Conservation (phyloP, 257 asterid species). For the Gentiana dahurica region DNA sequence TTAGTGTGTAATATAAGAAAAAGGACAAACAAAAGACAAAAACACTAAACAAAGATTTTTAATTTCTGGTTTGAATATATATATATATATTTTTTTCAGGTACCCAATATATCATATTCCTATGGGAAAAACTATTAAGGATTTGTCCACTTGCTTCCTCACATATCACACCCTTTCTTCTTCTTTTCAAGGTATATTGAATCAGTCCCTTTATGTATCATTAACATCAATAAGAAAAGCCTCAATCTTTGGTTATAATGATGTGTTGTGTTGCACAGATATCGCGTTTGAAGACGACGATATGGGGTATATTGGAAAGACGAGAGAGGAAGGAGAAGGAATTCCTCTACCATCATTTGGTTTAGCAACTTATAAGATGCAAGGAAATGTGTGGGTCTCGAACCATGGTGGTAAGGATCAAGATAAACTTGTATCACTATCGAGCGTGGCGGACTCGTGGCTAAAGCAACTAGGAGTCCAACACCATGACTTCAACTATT, state of each 20-base stretch:
- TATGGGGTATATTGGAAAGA: slow-evolving; percentile 9
- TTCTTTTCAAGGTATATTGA: slow-evolving; percentile 35
- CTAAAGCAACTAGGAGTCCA: slow-evolving; percentile 86
- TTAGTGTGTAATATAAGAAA: not conserved
- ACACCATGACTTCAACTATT: slow-evolving; percentile 89
- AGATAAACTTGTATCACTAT: slow-evolving; percentile 47
- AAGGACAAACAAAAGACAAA: not conserved
- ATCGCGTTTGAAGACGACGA: slow-evolving; percentile 26
- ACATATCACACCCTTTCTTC: slow-evolving; percentile 50
- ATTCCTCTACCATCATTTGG: slow-evolving; percentile 40
- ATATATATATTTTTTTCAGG: slow-evolving; percentile 34
- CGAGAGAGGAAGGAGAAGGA: slow-evolving; percentile 29
- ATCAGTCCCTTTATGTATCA: not conserved
- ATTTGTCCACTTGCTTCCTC: slow-evolving; percentile 42
- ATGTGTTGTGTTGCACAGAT: slow-evolving; percentile 13
- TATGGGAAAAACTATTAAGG: slow-evolving; percentile 38
- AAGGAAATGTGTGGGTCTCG: slow-evolving; percentile 35
- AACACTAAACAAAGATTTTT: not conserved
- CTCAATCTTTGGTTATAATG: not conserved
- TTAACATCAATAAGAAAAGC: not conserved
- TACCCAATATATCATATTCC: slow-evolving; percentile 50
- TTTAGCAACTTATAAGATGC: slow-evolving; percentile 47
- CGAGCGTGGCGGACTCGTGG: slow-evolving; percentile 89
- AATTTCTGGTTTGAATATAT: slow-evolving; percentile 9
- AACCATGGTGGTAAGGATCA: slow-evolving; percentile 31